Conservation (phyloP, 2,329 filamentous ascomycete genomes). For the Talaromyces sp. region DNA sequence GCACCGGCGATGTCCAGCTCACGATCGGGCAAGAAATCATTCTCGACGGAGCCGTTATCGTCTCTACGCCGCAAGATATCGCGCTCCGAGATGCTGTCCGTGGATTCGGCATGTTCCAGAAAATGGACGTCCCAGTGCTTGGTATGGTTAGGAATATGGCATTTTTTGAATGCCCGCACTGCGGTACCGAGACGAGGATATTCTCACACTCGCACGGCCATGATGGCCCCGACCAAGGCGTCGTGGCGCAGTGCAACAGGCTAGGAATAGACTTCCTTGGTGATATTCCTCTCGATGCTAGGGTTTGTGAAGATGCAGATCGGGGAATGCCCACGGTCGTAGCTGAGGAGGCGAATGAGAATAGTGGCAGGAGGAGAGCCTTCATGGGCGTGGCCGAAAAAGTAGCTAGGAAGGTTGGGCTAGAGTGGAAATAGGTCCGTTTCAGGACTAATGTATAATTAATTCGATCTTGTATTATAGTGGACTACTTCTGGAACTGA, state of each 20-base stretch:
- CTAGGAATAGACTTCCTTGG: slow-evolving; percentile 75
- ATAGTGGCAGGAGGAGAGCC: slow-evolving; percentile 63
- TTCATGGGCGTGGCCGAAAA: slow-evolving; percentile 67
- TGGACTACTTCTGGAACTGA: background rate
- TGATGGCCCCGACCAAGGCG: slow-evolving; percentile 50
- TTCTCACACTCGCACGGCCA: slow-evolving; percentile 51
- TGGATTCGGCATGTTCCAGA: slow-evolving; percentile 88
- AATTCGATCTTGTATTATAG: background rate
- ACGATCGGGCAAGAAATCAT: slow-evolving; percentile 94
- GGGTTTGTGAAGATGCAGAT: slow-evolving; percentile 83
- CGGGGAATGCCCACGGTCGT: slow-evolving; percentile 85
- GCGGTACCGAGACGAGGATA: slow-evolving; percentile 66
- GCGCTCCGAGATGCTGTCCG: slow-evolving; percentile 88
- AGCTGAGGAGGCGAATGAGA: slow-evolving; percentile 59
- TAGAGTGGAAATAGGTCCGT: slow-evolving; percentile 31
- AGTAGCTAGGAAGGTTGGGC: slow-evolving; percentile 40
- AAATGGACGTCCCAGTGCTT: slow-evolving; percentile 69
- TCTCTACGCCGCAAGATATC: slow-evolving; percentile 90
- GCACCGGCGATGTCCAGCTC: slow-evolving; percentile 91
- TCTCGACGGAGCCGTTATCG: slow-evolving; percentile 77
- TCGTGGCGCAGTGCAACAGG: slow-evolving; percentile 63
- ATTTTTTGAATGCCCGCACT: slow-evolving; percentile 74
- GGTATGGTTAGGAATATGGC: slow-evolving; percentile 94
- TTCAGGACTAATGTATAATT: background rate
- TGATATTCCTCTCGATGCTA: slow-evolving; percentile 80